Evolutionary conservation across 805 yeast species (phyloP), one percentile per base, ranked within the genome.

Genomic region (Maudiozyma turicensis): DNA sequence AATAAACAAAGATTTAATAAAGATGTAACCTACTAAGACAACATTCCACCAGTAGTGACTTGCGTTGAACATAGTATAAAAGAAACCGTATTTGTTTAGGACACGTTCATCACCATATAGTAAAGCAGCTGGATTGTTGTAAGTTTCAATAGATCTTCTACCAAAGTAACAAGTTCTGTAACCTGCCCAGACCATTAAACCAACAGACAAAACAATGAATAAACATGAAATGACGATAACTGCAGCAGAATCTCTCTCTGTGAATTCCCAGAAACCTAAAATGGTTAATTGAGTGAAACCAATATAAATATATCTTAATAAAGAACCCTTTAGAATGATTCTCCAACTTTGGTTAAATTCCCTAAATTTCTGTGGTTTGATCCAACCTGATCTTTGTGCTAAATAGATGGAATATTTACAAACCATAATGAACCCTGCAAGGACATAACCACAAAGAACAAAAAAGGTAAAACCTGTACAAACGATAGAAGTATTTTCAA

Each of bases 61-160:
- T 20, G 96, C 95, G 54, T 78, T 77, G 67, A 84, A 89, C 89
- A 87, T 88, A 13, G 95, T 84, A 69, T 89, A 90, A 59, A 89
- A 79, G 68, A 84, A 90, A 0, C 96, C 96, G 63, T 82, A 89
- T 62, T 83, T 84, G 70, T 82, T 77, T 61, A 89, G 74, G 37
- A 86, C 74, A 32, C 71, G 69, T 44, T 81, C 73, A 59, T 90
- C 85, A 51, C 95, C 95, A 60, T 87, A 90, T 49, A 90, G 71
- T 50, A 87, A 67, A 42, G 90, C 95, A 28, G 95, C 96, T 0
- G 96, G 89, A 57, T 90, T 89, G 45, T 82, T 79, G 60, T 77
- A 81, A 45, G 73, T 66, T 32, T 63, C 61, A 43, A 80, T 69
- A 0, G 96, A 88, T 48, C 63, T 63, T 46, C 69, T 72, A 32